Conservation (phyloP, 768 basidiomycete species). For the Mycena capillaripes region DNA sequence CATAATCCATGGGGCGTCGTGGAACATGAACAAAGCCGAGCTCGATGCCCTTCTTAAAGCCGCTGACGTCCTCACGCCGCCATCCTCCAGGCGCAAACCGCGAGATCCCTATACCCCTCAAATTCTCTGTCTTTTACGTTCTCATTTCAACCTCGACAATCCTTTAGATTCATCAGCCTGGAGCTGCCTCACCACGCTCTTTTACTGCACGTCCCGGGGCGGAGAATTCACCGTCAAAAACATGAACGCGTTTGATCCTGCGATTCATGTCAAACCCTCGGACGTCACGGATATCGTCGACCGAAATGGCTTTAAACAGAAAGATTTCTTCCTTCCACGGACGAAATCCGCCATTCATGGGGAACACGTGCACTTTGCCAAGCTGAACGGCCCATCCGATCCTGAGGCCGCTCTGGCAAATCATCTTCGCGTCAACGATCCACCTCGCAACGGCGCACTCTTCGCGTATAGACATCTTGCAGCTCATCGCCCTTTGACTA, state of each 20-base stretch:
- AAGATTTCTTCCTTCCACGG: slow-evolving; percentile 44
- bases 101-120: slow-evolving; percentile 46
- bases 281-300: slow-evolving; percentile 40
- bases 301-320: slow-evolving; percentile 40
- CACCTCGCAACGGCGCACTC: slow-evolving; percentile 39
- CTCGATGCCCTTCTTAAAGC: slow-evolving; percentile 47
- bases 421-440: slow-evolving; percentile 48
- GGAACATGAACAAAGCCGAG: slow-evolving; percentile 43
- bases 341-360: slow-evolving; percentile 45
- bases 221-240: slow-evolving; percentile 56
- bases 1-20: slow-evolving; percentile 53
- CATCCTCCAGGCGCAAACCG: slow-evolving; percentile 44
- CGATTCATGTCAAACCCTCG: slow-evolving; percentile 43
- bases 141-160: slow-evolving; percentile 40
- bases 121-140: slow-evolving; percentile 37
- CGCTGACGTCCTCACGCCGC: slow-evolving; percentile 46
- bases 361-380: slow-evolving; percentile 50
- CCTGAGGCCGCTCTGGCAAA: slow-evolving; percentile 41
- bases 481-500: slow-evolving; percentile 42
- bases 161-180: slow-evolving; percentile 52
- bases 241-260: slow-evolving; percentile 46
- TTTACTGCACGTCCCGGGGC: slow-evolving; percentile 48
- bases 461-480: slow-evolving; percentile 45
- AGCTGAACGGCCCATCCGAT: slow-evolving; percentile 38
- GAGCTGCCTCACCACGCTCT: slow-evolving; percentile 55